Base-by-base conservation (phyloP, 441 rosid species). In the Euphorbia celastroides region DNA sequence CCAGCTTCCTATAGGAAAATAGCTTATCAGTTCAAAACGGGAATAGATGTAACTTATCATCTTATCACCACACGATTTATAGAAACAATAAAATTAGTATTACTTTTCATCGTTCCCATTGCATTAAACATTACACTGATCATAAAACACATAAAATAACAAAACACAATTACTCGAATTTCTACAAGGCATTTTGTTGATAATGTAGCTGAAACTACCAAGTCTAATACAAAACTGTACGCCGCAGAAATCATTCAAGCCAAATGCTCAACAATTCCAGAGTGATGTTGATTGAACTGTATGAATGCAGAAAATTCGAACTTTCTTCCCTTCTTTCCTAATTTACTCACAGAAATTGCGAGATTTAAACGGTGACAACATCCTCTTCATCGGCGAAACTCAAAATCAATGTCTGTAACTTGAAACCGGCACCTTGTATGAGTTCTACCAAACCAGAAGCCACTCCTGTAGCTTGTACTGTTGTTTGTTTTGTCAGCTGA, bases 401-500 rank as follows among this genome's bases (percentile, higher is more conserved):
- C 80, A 91, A 79, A 75, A 85, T 91, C 82, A 91, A 75, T 36
- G 96, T 86, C 59, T 91, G 99, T 65, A 91, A 75, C 84, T 86
- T 91, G 85, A 93, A 90, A 23, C 99, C 96, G 55, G 86, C 82
- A 62, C 92, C 88, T 63, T 90, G 95, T 67, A 89, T 85, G 27
- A 77, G 71, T 80, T 86, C 96, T 42, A 93, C 84, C 82, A 91
- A 76, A 70, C 76, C 75, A 62, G 99, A 87, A 23, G 96, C 95
- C 70, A 89, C 97, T 59, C 92, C 93, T 16, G 97, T 85, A 65
- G 96, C 86, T 81, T 93, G 96, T 59, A 88, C 84, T 0, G 97
- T 86, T 0, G 97, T 91, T 74, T 85, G 83, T 74, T 93, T 91
- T 25, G 73, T 85, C 44, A 93, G 78, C 98, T 86, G 72, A 73